Base-by-base conservation (phyloP, 371 early-diverging fungal species). In the Nosema muscidifuracis region DNA sequence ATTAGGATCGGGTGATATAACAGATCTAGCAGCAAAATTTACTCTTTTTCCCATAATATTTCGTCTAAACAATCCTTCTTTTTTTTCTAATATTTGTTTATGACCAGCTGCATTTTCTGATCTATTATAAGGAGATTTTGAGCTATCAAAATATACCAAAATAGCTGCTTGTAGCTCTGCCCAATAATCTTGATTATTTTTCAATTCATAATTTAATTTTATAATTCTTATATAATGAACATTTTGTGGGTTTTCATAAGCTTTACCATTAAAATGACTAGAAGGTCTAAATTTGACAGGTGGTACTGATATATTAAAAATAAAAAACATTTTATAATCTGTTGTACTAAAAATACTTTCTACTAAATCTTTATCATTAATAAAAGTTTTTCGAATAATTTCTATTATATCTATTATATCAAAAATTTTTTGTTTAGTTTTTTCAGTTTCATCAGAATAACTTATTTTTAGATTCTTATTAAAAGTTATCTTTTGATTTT, bases 21-120 rank as follows among this genome's bases (percentile, higher is more conserved):
- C 99, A 43, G 92, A 91, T 67, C 99, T 88, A n/a, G 95, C 97
- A 9, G 95, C 93, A 82, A 89, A 97, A 85, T 99, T 99, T 80
- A 99, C 99, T 83, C 99, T 89, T 85, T 99, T 99, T 65, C 99
- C 99, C 97, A 97, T 97, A 91, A 99, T 95, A 83, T 99, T 94
- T 85, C 91, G 93, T 66, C 99, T 86, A 87, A 99, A 97, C 50
- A 99, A 84, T 76, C 99, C 99, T 80, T 97, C 97, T 86, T 99
- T 99, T 89, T 95, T 97, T 84, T 99, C 99, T 57, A 99, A 84
- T 9, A 94, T 81, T 83, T 97, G 95, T 51, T 92, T 90, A 63
- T 95, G 90, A 77, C 81, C 77, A 16, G 12, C 31, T 15, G 26
- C 33, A 2, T 34, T 6, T 4, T 60, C 40, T 1, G 1, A 7